These are phyloP conservation scores for Didymella segeticola DNA, from an alignment of 2,329 filamentous ascomycete species.

Conservation along the genomic window DNA sequence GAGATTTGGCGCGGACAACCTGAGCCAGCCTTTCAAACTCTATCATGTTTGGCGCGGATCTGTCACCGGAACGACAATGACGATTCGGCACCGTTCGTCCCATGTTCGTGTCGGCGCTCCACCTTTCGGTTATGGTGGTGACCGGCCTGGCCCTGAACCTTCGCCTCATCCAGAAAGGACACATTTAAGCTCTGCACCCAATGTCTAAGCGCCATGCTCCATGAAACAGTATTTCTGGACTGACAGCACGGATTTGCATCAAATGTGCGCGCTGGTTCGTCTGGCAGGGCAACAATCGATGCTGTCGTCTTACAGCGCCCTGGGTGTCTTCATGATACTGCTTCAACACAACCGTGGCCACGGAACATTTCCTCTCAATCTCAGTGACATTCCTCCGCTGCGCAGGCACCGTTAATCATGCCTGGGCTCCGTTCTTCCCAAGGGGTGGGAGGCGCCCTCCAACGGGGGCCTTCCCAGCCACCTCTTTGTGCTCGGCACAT, in stretches of 20 bases:
- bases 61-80: slow-evolving; percentile 27
- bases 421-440: slow-evolving; percentile 1
- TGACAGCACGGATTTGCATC: slow-evolving; percentile 12
- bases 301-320: neutral
- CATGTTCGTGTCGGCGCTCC: slow-evolving; percentile 32
- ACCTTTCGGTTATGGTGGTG: slow-evolving; percentile 16
- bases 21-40: slow-evolving; percentile 11
- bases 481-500: slow-evolving; percentile 2
- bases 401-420: slow-evolving; percentile 7
- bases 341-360: neutral
- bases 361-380: neutral
- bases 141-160: slow-evolving; percentile 17
- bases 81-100: slow-evolving; percentile 32
- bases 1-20: slow-evolving; percentile 5
- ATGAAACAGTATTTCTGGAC: slow-evolving; percentile 13
- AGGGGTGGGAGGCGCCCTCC: slow-evolving; percentile 9
- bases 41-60: slow-evolving; percentile 18
- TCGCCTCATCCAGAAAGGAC: slow-evolving; percentile 27
- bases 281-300: neutral
- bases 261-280: neutral
- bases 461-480: slow-evolving; percentile 4
- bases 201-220: slow-evolving; percentile 4
- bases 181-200: slow-evolving; percentile 17
- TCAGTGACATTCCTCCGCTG: slow-evolving; percentile 7
- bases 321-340: neutral